Evolutionary conservation across 1,284 basidiomycete genomes (phyloP).

Genomic region (Boletus mariae): DNA sequence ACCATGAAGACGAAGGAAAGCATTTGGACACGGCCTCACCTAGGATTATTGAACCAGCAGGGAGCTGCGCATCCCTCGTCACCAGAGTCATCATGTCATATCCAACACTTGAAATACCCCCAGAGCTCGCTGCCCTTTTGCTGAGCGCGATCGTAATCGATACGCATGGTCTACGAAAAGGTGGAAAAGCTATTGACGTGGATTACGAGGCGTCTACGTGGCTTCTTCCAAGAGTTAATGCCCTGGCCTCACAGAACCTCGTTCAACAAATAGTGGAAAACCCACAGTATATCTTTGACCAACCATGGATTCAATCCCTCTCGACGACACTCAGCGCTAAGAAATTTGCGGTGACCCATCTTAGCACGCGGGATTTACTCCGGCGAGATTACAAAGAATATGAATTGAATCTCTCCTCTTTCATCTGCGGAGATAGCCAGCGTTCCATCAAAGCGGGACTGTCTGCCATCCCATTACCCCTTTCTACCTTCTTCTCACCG

Average conservation of each 20-base stretch:
- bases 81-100: slow-evolving; percentile 46
- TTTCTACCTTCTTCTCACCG: slow-evolving; percentile 42
- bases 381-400: slow-evolving; percentile 94
- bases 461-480: slow-evolving; percentile 71
- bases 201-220: slow-evolving; percentile 62
- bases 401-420: slow-evolving; percentile 39
- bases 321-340: slow-evolving; percentile 49
- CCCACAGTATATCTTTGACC: slow-evolving; percentile 24
- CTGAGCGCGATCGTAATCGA: slow-evolving; percentile 80
- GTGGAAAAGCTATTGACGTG: slow-evolving; percentile 66
- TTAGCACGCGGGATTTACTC: slow-evolving; percentile 75
- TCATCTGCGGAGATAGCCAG: slow-evolving; percentile 37
- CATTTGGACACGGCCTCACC: slow-evolving; percentile 63
- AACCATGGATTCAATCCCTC: slow-evolving; percentile 45
- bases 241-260: slow-evolving; percentile 25
- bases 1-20: slow-evolving; percentile 83
- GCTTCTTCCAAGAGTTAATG: slow-evolving; percentile 50
- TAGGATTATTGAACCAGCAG: slow-evolving; percentile 64
- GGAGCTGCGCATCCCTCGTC: slow-evolving; percentile 81
- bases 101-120: slow-evolving; percentile 38
- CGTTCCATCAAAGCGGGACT: slow-evolving; percentile 51
- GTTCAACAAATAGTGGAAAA: slow-evolving; percentile 2
- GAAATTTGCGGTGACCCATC: slow-evolving; percentile 69
- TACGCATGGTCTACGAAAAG: slow-evolving; percentile 72
- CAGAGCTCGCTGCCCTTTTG: slow-evolving; percentile 74